Conservation (phyloP, 495 filamentous ascomycete genomes). For the Podospora bellae-mahoneyi region DNA sequence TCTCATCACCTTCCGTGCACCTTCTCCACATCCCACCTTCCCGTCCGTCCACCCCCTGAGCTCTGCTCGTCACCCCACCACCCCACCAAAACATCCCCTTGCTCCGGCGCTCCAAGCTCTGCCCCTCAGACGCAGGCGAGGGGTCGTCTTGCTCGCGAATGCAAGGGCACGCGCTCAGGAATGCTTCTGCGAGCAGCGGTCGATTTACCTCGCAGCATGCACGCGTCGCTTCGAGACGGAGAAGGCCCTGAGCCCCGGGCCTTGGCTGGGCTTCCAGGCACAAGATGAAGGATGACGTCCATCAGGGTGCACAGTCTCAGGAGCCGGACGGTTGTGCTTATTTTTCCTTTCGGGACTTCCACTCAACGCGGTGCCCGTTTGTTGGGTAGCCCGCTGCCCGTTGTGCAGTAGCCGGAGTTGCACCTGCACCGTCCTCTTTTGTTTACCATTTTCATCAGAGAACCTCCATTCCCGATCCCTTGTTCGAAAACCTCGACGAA, state of each 20-base stretch:
- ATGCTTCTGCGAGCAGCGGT: constrained; percentile 10
- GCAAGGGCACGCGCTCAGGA: constrained; percentile 23
- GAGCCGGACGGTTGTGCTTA: neutral
- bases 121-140: constrained; percentile 20
- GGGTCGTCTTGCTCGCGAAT: constrained; percentile 25
- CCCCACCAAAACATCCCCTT: constrained; percentile 17
- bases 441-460: neutral
- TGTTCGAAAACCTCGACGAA: neutral
- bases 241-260: neutral
- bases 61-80: constrained; percentile 15
- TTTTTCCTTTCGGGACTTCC: neutral
- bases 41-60: constrained; percentile 8
- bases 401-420: no score
- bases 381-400: neutral
- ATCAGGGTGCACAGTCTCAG: constrained; percentile 7
- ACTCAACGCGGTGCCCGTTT: neutral
- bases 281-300: neutral
- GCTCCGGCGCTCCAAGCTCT: constrained; percentile 8
- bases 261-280: neutral
- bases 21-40: constrained; percentile 12
- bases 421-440: no score
- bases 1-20: constrained; percentile 13
- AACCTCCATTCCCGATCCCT: neutral
- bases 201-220: constrained; percentile 38
- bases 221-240: constrained; percentile 28